Conservation (phyloP, 2,329 filamentous ascomycete species). For the Sarocladium oryzae region DNA sequence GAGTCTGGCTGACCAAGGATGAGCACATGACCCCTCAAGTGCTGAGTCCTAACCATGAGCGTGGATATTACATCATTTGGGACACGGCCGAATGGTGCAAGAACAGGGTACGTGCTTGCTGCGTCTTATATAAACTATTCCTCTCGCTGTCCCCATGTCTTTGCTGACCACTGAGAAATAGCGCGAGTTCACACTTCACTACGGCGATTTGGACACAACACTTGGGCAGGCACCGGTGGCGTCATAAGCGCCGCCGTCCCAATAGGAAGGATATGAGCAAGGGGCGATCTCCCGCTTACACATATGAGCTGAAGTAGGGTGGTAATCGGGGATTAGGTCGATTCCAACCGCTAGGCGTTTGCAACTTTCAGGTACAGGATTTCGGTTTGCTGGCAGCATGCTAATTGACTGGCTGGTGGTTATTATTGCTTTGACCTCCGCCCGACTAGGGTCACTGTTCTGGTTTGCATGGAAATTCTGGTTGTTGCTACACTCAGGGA, state of each 20-base stretch:
- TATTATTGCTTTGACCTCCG: neutral
- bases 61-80: constrained; percentile 62
- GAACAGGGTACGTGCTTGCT: constrained; percentile 54
- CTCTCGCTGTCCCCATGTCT: neutral
- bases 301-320: neutral
- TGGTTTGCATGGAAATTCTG: constrained; percentile 6
- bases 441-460: neutral
- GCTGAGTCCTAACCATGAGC: constrained; percentile 52
- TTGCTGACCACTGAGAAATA: constrained; percentile 22
- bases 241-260: constrained; percentile 1
- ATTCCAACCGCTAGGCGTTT: constrained; percentile 7
- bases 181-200: constrained; percentile 56
- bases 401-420: neutral
- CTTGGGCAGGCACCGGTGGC: constrained; percentile 25
- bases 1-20: constrained; percentile 62
- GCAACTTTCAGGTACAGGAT: constrained; percentile 6
- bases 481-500: constrained; percentile 6
- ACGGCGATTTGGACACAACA: constrained; percentile 53
- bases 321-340: neutral
- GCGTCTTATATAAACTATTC: neutral
- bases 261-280: neutral
- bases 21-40: constrained; percentile 57
- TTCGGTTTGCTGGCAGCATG: constrained; percentile 1
- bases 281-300: neutral
- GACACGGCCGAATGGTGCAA: constrained; percentile 56